Percentiles rank a stretch among this genome's conserved stretches.
Conservation (phyloP, 441 rosid species). For the Corymbia calophylla region DNA sequence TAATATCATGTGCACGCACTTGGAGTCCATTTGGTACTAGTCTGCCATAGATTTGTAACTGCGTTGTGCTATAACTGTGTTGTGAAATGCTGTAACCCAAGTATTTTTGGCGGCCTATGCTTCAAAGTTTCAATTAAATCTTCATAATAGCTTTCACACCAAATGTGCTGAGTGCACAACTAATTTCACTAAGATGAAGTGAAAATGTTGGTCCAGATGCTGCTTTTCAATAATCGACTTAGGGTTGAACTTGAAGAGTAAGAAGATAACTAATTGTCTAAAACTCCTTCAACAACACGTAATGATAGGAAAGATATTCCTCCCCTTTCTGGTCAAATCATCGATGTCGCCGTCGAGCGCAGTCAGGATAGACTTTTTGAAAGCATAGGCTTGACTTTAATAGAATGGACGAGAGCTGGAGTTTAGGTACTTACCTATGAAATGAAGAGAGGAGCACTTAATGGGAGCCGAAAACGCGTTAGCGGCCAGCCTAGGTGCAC, state of each 20-base stretch:
- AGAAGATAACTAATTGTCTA: not conserved
- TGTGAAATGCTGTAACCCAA: not conserved
- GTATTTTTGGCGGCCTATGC: not conserved
- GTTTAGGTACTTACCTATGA: constrained; percentile 39
- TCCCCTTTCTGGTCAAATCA: too few relatives aligned
- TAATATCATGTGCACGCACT: too few relatives aligned
- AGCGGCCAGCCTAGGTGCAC: constrained; percentile 44
- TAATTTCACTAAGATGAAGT: not conserved
- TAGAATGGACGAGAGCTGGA: not conserved
- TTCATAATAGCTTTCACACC: not conserved
- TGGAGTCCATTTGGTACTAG: not conserved
- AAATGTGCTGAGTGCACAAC: not conserved
- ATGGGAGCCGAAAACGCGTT: constrained; percentile 51
- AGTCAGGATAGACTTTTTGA: constrained; percentile 27
- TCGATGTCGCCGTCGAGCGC: not conserved
- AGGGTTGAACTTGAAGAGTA: not conserved
- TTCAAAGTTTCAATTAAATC: not conserved
- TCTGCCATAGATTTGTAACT: not conserved
- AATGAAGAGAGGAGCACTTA: constrained; percentile 51
- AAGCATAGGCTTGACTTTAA: not conserved
- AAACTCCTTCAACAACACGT: not conserved
- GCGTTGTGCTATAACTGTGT: not conserved
- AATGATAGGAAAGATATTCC: too few relatives aligned
- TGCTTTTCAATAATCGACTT: not conserved
- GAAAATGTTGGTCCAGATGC: not conserved